These are phyloP conservation scores for Poa annua DNA, from an alignment of 176 grass and related monocot genomes.

Conservation along the genomic window DNA sequence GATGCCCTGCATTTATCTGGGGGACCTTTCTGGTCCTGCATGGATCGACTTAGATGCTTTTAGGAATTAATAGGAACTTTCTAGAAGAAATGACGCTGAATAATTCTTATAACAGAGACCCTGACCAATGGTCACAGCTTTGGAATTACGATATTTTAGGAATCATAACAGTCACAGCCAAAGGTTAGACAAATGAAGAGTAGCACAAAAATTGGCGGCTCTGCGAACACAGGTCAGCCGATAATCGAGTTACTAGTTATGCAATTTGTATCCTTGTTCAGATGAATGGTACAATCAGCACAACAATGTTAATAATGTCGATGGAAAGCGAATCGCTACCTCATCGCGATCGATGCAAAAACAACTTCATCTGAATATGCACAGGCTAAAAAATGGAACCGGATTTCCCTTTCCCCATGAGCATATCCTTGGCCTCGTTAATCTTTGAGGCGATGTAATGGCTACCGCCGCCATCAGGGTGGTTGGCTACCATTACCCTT, in stretches of 20 bases:
- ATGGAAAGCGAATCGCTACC: constrained; percentile 25
- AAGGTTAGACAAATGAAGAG: background rate
- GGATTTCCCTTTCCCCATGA: constrained; percentile 57
- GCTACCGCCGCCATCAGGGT: constrained; percentile 88
- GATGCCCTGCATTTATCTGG: background rate
- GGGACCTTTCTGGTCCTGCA: background rate
- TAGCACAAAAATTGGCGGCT: background rate
- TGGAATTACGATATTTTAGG: background rate
- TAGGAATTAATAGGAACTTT: background rate
- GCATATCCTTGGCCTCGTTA: constrained; percentile 90
- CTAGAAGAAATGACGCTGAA: background rate
- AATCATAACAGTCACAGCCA: background rate
- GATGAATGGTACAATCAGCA: constrained; percentile 18
- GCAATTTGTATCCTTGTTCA: constrained; percentile 24
- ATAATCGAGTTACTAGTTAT: background rate
- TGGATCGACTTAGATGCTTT: background rate
- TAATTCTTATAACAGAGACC: background rate
- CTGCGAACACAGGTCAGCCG: background rate
- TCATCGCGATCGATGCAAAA: background rate
- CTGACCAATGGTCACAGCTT: background rate
- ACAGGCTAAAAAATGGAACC: constrained; percentile 52
- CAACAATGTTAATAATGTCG: constrained; percentile 12
- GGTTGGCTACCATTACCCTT: constrained; percentile 90
- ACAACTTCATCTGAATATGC: background rate
- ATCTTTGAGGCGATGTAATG: constrained; percentile 90